phyloP scores from a whole-genome alignment of 2,329 filamentous ascomycete genomes.

The Seiridium cupressi region DNA sequence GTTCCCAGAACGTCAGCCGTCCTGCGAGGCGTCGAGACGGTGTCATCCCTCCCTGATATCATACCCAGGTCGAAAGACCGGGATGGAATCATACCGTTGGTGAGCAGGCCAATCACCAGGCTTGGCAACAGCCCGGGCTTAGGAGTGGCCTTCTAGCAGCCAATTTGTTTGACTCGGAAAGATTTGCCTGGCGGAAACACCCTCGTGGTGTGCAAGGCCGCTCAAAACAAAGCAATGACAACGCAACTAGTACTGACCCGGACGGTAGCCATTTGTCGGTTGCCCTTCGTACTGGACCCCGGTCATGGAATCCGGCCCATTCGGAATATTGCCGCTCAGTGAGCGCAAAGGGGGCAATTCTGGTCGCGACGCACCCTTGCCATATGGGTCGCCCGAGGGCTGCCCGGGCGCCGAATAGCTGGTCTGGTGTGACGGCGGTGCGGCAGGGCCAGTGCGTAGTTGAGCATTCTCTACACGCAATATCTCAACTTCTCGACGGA shows the following conservation, averaged over 20 bases:
- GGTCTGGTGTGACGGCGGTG: conserved; percentile 13
- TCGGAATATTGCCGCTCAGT: conserved; percentile 41
- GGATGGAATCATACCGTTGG: no score
- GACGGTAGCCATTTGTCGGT: conserved; percentile 45
- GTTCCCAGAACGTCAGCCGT: no score
- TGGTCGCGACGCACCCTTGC: conserved; percentile 31
- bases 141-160: no score
- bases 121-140: no score
- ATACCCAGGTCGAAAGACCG: no score
- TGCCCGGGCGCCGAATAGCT: conserved; percentile 23
- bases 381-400: conserved; percentile 27
- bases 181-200: no score
- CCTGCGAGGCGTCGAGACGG: no score
- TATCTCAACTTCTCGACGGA: conserved; percentile 48
- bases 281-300: conserved; percentile 62
- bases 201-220: no score
- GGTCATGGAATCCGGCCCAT: conserved; percentile 60
- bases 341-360: conserved; percentile 58
- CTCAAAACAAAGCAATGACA: neutral
- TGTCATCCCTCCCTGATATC: no score
- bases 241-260: conserved; percentile 26
- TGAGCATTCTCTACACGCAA: conserved; percentile 48
- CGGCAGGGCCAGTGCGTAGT: conserved; percentile 28
- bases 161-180: no score
- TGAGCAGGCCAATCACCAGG: no score